These are phyloP conservation scores for Dioscorea dumetorum DNA, from an alignment of 106 monocot genomes.

Conservation along the genomic window DNA sequence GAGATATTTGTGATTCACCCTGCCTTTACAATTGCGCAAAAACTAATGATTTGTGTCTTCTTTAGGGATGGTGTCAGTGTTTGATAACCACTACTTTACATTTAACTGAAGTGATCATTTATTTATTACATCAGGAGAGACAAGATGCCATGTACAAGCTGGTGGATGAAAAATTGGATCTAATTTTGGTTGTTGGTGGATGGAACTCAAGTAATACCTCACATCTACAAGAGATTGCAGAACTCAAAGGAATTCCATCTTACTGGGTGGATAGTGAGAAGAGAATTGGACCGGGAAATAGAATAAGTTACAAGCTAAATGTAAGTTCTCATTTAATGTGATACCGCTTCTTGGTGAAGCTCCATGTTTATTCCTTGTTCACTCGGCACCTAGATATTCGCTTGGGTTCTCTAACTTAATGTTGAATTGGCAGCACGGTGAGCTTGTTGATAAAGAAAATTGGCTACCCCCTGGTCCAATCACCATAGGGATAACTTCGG, in stretches of 20 bases:
- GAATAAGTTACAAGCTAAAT: slow-evolving; percentile 60
- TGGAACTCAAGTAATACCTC: slow-evolving; percentile 99
- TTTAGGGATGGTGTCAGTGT: no score
- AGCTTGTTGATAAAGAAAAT: slow-evolving; percentile 73
- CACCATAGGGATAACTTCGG: slow-evolving; percentile 75
- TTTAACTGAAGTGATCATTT: no score
- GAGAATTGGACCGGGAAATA: slow-evolving; percentile 95
- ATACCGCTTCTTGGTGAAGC: not conserved
- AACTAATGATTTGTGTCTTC: no score
- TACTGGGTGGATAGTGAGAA: slow-evolving; percentile 93
- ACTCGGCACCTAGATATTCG: no score
- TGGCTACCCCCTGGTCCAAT: slow-evolving; percentile 62
- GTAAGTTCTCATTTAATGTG: slow-evolving; percentile 23
- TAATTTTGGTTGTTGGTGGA: slow-evolving; percentile 93
- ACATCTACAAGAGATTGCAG: slow-evolving; percentile 98
- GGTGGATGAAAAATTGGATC: slow-evolving; percentile 89
- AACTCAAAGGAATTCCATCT: slow-evolving; percentile 74
- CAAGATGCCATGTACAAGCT: slow-evolving; percentile 99
- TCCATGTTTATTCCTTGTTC: no score
- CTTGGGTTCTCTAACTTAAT: not conserved
- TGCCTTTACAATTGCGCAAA: no score
- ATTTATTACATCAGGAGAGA: slow-evolving; percentile 50
- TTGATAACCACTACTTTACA: no score
- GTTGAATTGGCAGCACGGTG: slow-evolving; percentile 47
- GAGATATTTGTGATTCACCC: no score